Conservation (phyloP, 2,329 filamentous ascomycete species). For the Venturia asperata region DNA sequence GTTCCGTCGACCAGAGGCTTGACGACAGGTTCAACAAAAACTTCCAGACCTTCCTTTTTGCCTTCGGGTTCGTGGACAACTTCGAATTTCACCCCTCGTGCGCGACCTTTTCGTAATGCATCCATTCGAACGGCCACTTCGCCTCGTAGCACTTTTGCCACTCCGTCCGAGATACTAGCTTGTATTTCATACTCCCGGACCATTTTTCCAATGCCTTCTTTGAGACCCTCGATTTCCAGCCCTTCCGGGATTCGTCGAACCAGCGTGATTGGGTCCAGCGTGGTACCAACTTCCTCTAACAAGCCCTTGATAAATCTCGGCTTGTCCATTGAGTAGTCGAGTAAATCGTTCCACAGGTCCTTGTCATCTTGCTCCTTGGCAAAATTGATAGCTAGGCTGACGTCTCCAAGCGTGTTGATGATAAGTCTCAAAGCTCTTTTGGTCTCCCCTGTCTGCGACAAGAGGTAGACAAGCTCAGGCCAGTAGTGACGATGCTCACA, state of each 20-base stretch:
- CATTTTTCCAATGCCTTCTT: slow-evolving; percentile 82
- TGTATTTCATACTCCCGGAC: slow-evolving; percentile 96
- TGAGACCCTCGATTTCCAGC: slow-evolving; percentile 81
- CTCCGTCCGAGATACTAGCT: slow-evolving; percentile 82
- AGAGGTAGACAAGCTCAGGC: slow-evolving; percentile 79
- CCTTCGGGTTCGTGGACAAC: slow-evolving; percentile 46
- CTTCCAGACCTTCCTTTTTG: slow-evolving; percentile 23
- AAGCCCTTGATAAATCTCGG: slow-evolving; percentile 88
- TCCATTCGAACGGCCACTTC: slow-evolving; percentile 84
- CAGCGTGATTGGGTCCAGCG: slow-evolving; percentile 85
- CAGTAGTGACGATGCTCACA: slow-evolving; percentile 78
- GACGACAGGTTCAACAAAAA: slow-evolving; percentile 29
- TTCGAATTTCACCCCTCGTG: slow-evolving; percentile 83
- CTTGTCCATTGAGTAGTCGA: slow-evolving; percentile 97
- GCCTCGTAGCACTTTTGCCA: slow-evolving; percentile 75
- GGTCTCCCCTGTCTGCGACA: slow-evolving; percentile 91
- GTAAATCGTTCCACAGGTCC: slow-evolving; percentile 89
- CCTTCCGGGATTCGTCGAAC: slow-evolving; percentile 88
- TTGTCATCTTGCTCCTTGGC: slow-evolving; percentile 88
- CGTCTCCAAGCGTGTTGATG: slow-evolving; percentile 85
- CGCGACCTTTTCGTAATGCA: slow-evolving; percentile 68
- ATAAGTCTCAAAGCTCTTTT: slow-evolving; percentile 89
- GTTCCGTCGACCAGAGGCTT: not conserved
- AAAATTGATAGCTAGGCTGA: slow-evolving; percentile 87
- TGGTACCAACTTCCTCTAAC: slow-evolving; percentile 87